Evolutionary conservation across 2,329 filamentous ascomycete genomes (phyloP).

Genomic region (Dactylellina sp.): DNA sequence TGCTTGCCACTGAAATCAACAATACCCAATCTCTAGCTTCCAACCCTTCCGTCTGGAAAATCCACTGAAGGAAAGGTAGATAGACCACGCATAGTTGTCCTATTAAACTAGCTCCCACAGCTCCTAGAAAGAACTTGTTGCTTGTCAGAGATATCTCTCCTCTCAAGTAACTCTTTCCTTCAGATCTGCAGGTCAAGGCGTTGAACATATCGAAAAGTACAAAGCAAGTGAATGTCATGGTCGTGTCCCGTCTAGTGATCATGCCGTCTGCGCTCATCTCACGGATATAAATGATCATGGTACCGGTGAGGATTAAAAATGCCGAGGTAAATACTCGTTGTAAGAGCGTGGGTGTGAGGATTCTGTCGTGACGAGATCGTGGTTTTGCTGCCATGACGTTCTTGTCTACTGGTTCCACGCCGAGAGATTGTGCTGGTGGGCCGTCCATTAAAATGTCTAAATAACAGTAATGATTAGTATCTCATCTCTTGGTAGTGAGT

Average conservation of each 20-base stretch:
- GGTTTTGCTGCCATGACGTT: constrained; percentile 94
- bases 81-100: constrained; percentile 95
- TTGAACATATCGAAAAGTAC: constrained; percentile 99
- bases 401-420: constrained; percentile 92
- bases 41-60: constrained; percentile 95
- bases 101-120: constrained; percentile 83
- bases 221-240: constrained; percentile 99
- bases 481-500: neutral
- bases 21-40: constrained; percentile 78
- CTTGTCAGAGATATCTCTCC: constrained; percentile 85
- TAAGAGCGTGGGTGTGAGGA: constrained; percentile 86
- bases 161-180: constrained; percentile 86
- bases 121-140: constrained; percentile 97
- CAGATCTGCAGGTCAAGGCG: constrained; percentile 89
- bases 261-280: constrained; percentile 87
- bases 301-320: constrained; percentile 89
- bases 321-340: constrained; percentile 88
- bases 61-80: constrained; percentile 88
- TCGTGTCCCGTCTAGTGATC: constrained; percentile 93
- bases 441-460: constrained; percentile 99
- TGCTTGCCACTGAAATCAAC: constrained; percentile 81
- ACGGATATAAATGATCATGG: constrained; percentile 87
- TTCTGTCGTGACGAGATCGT: constrained; percentile 84
- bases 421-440: constrained; percentile 94
- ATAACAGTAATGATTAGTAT: constrained; percentile 57